Evolutionary conservation across 352 stramenopile species (phyloP).

Genomic region (Peronospora farinosa): DNA sequence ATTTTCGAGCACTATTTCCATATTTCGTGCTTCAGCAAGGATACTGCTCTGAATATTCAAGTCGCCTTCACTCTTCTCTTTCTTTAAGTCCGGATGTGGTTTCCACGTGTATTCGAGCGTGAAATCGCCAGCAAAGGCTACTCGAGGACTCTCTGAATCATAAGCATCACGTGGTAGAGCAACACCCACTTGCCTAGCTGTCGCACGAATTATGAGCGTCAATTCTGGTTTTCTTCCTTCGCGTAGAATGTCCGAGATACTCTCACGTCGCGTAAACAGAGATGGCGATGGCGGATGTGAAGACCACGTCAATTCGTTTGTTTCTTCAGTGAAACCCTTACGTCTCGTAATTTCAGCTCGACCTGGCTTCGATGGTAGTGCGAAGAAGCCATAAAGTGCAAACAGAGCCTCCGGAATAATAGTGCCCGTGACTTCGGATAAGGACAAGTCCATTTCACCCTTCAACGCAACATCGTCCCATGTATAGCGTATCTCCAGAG

Average conservation of each 20-base stretch:
- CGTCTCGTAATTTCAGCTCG: constrained; percentile 1
- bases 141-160: constrained; percentile 31
- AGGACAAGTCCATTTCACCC: constrained; percentile 44
- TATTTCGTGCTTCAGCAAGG: constrained; percentile 46
- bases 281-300: constrained; percentile 14
- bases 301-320: constrained; percentile 6
- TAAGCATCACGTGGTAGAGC: constrained; percentile 52
- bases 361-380: constrained; percentile 27
- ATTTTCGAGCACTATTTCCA: constrained; percentile 62
- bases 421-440: constrained; percentile 46
- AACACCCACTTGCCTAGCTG: constrained; percentile 44
- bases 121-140: constrained; percentile 56
- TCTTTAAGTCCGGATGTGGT: constrained; percentile 19
- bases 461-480: constrained; percentile 44
- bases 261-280: constrained; percentile 32
- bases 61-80: constrained; percentile 23
- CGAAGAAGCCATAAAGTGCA: constrained; percentile 48
- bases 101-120: constrained; percentile 48
- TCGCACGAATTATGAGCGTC: constrained; percentile 39
- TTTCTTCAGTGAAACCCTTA: background rate
- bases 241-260: constrained; percentile 47
- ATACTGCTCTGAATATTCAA: constrained; percentile 72
- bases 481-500: constrained; percentile 45
- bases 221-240: constrained; percentile 40
- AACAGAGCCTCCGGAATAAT: constrained; percentile 48